Base-by-base conservation (phyloP, 371 early-diverging fungal species). In the Mucor indicus region DNA sequence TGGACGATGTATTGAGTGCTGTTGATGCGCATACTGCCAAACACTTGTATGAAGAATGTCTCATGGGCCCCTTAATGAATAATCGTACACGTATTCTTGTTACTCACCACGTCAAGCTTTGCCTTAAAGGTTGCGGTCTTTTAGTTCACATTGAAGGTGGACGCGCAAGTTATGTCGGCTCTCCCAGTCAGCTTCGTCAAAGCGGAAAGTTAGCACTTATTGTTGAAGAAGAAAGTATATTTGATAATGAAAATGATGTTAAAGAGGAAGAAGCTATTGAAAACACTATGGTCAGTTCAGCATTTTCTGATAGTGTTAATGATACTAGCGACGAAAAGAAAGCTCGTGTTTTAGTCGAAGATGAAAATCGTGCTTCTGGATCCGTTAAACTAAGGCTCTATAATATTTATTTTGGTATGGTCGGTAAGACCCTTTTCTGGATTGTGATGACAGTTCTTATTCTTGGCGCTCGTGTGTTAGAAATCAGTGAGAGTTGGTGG, bases 11-110 rank as follows among this genome's bases (percentile, higher is more conserved):
- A 50, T 67, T 96, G 16, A 83, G 83, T 19, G 90, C 91, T 9
- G 87, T 90, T 2, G 91, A 91, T 61, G 84, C 89, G 4, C 92
- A 93, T 38, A 95, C 95, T 8, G 95, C 87, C 19, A 84, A 83
- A 48, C 88, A 88, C 62, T 72, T 95, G 25, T 77, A 84, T 35
- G 73, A 75, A 32, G 57, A 79, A 30, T 90, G 91, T 49, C 44
- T 90, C 32, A 68, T 84, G 35, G 83, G 84, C 9, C 64, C 71
- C 20, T 53, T 89, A 52, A 74, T 96, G 82, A 64, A 53, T 8
- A 79, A 79, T 7, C 80, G 93, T 10, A 94, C 95, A 0, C 69
- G 85, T 19, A 75, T 96, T 22, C 67, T 96, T 22, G 93, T 91
- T 4, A 92, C 93, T 0, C 91, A 96, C 54, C 85, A 91, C 31